Evolutionary conservation across 202 grass and related monocot genomes (phyloP).

Genomic region (Setaria italica): DNA sequence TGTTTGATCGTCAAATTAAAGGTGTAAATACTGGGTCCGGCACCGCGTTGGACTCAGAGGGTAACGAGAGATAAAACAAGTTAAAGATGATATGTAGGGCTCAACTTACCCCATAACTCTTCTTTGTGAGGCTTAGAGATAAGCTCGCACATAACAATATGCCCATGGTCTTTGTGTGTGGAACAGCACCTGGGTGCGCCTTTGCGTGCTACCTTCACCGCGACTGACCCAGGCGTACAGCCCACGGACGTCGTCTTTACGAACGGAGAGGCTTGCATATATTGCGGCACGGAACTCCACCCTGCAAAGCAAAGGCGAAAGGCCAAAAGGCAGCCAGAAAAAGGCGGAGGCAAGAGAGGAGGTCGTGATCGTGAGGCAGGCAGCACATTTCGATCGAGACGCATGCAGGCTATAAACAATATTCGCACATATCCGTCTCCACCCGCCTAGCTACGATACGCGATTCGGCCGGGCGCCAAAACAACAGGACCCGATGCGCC

Average conservation of each 20-base stretch:
- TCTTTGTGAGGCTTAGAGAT: too few species aligned
- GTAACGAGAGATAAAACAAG: too few species aligned
- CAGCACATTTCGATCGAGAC: neutral
- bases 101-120: too few species aligned
- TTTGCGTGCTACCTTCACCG: conserved; percentile 37
- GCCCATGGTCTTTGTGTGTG: neutral
- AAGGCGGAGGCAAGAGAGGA: neutral
- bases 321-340: neutral
- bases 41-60: too few species aligned
- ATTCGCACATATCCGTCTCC: neutral
- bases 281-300: neutral
- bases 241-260: neutral
- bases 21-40: too few species aligned
- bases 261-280: neutral
- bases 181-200: neutral
- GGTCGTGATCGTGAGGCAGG: neutral
- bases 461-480: neutral
- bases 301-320: conserved; percentile 43
- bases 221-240: conserved; percentile 17
- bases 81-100: too few species aligned
- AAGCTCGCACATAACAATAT: too few species aligned
- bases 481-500: neutral
- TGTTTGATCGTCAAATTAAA: too few species aligned
- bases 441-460: neutral
- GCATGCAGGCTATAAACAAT: neutral